A percentile compares a stretch with the other conserved stretches of the same genome.
phyloP scores from a whole-genome alignment of 2,329 filamentous ascomycete species.

The Kalmusia sp. region DNA sequence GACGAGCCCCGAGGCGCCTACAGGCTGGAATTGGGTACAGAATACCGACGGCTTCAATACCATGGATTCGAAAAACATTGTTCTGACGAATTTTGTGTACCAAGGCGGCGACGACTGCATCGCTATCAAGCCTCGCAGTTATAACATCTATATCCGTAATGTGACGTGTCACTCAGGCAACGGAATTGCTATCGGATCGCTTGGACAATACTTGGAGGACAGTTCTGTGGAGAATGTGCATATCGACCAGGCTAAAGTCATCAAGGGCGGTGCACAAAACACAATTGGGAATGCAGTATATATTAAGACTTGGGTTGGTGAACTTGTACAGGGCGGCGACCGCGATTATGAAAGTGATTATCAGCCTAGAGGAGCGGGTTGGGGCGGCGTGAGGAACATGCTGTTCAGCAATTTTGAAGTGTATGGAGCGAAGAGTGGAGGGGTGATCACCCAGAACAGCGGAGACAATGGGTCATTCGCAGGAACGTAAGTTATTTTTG shows the following conservation, averaged over 20 bases:
- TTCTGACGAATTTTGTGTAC: conserved; percentile 59
- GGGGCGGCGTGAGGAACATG: conserved; percentile 61
- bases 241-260: conserved; percentile 53
- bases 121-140: conserved; percentile 67
- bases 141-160: conserved; percentile 64
- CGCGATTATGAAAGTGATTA: conserved; percentile 57
- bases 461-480: conserved; percentile 58
- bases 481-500: conserved; percentile 50
- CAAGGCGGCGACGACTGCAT: conserved; percentile 69
- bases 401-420: conserved; percentile 60
- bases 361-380: conserved; percentile 59
- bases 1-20: conserved; percentile 58
- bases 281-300: conserved; percentile 49
- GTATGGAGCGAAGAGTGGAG: conserved; percentile 53
- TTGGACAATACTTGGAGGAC: conserved; percentile 65
- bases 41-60: conserved; percentile 66
- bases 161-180: conserved; percentile 62
- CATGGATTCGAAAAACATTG: conserved; percentile 61
- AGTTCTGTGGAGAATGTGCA: conserved; percentile 58
- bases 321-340: conserved; percentile 49
- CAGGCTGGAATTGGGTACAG: conserved; percentile 63
- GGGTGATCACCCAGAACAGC: conserved; percentile 56
- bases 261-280: conserved; percentile 57
- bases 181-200: conserved; percentile 58
- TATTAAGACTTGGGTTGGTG: conserved; percentile 65